phyloP scores from a whole-genome alignment of 495 filamentous ascomycete genomes.

The Hyaloscypha finlandica region DNA sequence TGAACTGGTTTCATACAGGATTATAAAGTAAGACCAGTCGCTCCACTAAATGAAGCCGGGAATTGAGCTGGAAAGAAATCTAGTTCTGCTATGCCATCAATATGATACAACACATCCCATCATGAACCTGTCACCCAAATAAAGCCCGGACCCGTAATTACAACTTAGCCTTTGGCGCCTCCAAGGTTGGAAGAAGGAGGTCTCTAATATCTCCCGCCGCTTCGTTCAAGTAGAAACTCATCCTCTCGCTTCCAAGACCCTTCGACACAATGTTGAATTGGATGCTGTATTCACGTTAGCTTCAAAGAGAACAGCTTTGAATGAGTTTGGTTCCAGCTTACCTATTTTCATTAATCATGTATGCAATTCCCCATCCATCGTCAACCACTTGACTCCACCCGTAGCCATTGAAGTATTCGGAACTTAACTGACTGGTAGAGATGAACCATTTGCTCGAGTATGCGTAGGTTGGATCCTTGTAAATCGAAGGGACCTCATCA shows the following conservation, averaged over 20 bases:
- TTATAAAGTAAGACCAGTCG: no score
- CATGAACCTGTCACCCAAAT: not conserved
- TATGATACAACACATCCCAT: slow-evolving; percentile 9
- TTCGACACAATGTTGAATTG: slow-evolving; percentile 99
- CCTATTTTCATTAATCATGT: slow-evolving; percentile 99
- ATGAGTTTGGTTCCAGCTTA: slow-evolving; percentile 40
- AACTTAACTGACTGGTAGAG: slow-evolving; percentile 84
- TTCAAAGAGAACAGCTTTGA: slow-evolving; percentile 25
- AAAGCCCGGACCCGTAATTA: slow-evolving; percentile 40
- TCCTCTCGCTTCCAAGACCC: slow-evolving; percentile 83
- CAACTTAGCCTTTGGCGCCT: slow-evolving; percentile 87
- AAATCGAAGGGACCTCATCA: slow-evolving; percentile 80
- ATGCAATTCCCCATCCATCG: slow-evolving; percentile 94
- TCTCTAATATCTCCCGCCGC: slow-evolving; percentile 90
- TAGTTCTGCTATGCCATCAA: slow-evolving; percentile 2
- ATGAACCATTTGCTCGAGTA: slow-evolving; percentile 92
- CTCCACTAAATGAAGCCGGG: not conserved
- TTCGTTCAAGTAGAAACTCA: slow-evolving; percentile 94
- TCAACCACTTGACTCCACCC: slow-evolving; percentile 99
- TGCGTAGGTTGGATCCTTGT: slow-evolving; percentile 78
- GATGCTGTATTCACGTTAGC: slow-evolving; percentile 53
- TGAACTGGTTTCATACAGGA: no score
- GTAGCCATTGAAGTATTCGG: slow-evolving; percentile 98
- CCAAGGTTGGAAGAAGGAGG: slow-evolving; percentile 78
- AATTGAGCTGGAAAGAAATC: slow-evolving; percentile 3